A percentile compares a stretch with the other conserved stretches of the same genome.
Evolutionary conservation across 164 flowering plant genomes (phyloP).

Genomic region (Macadamia tetraphylla): DNA sequence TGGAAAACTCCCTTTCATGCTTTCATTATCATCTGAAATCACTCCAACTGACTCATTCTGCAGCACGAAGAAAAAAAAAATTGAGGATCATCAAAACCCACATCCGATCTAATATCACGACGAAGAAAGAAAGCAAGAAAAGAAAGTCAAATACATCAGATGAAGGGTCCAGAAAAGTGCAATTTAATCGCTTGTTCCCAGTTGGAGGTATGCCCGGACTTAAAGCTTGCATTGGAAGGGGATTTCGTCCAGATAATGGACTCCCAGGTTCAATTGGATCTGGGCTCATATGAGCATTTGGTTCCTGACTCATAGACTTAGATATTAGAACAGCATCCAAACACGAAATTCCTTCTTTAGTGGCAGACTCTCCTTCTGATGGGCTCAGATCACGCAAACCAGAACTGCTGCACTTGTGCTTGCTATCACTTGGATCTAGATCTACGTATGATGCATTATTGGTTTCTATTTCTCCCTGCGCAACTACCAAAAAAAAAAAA

Average conservation of each 20-base stretch:
- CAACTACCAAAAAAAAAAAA: conserved; percentile 17
- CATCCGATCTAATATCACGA: not conserved
- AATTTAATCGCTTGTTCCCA: conserved; percentile 4
- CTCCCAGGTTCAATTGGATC: conserved; percentile 14
- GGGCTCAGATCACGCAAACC: conserved; percentile 8
- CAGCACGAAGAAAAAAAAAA: conserved; percentile 8
- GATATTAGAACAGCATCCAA: conserved; percentile 14
- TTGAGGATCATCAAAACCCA: not conserved
- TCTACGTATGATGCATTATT: conserved; percentile 8
- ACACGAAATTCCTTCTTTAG: conserved; percentile 11
- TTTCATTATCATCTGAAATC: conserved; percentile 28
- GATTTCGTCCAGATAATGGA: conserved; percentile 11
- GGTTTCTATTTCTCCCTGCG: conserved; percentile 5
- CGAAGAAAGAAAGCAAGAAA: not conserved
- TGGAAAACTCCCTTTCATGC: conserved; percentile 19
- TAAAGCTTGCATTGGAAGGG: conserved; percentile 10
- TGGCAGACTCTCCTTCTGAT: conserved; percentile 5
- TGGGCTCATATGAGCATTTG: not conserved
- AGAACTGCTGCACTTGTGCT: conserved; percentile 7
- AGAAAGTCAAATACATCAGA: conserved; percentile 22
- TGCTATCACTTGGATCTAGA: conserved; percentile 12
- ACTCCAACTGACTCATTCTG: conserved; percentile 36
- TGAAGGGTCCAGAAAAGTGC: conserved; percentile 18
- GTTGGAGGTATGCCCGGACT: conserved; percentile 15
- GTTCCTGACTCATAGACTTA: conserved; percentile 11